These are phyloP conservation scores for Phytophthora sojae DNA, from an alignment of 352 stramenopile species.

Conservation along the genomic window DNA sequence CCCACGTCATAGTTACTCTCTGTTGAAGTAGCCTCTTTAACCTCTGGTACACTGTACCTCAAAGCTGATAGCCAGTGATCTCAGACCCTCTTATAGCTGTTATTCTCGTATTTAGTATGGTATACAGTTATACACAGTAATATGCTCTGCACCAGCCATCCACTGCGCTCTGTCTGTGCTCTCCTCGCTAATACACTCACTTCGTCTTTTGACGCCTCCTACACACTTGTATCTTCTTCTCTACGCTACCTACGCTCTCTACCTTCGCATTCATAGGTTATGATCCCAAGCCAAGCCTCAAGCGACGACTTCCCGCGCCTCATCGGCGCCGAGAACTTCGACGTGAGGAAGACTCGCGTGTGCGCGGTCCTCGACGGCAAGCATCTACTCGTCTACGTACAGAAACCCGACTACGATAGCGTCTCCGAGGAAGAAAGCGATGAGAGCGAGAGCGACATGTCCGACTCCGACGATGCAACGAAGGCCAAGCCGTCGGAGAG, in stretches of 20 bases:
- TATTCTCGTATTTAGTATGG: not conserved
- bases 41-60: not conserved
- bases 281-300: too few relatives aligned
- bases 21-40: not conserved
- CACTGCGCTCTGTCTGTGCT: not conserved
- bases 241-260: too few relatives aligned
- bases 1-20: too few relatives aligned
- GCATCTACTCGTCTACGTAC: slow-evolving; percentile 26
- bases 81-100: not conserved
- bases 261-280: not conserved
- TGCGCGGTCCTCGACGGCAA: slow-evolving; percentile 20
- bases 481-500: not conserved
- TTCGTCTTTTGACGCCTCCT: too few relatives aligned
- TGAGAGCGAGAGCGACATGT: slow-evolving; percentile 7
- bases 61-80: not conserved
- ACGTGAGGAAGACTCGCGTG: slow-evolving; percentile 14
- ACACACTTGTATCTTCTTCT: too few relatives aligned
- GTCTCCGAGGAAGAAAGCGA: slow-evolving; percentile 3
- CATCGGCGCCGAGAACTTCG: slow-evolving; percentile 18
- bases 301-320: slow-evolving; percentile 22
- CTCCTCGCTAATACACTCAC: not conserved
- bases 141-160: not conserved
- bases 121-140: not conserved
- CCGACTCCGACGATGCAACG: not conserved
- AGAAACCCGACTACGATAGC: slow-evolving; percentile 18